Evolutionary conservation across 306 rosid genomes (phyloP).

Genomic region (Vicia villosa): DNA sequence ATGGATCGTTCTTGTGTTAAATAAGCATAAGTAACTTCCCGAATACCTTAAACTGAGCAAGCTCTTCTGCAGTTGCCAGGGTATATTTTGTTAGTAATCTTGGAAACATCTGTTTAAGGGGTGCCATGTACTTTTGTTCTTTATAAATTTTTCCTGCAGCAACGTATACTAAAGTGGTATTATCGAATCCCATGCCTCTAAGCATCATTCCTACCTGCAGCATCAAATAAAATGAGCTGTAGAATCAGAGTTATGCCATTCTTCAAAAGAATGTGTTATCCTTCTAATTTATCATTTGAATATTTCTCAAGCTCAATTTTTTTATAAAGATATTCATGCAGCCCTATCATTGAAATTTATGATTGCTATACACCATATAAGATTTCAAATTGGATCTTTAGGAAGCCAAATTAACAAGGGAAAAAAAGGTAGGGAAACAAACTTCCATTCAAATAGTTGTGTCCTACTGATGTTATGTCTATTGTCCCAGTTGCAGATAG

Average conservation of each 20-base stretch:
- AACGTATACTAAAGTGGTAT: conserved; percentile 78
- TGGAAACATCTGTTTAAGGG: conserved; percentile 95
- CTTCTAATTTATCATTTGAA: conserved; percentile 8
- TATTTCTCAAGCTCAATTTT: background rate
- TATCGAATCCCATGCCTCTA: conserved; percentile 96
- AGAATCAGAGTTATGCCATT: conserved; percentile 24
- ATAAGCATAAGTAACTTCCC: conserved; percentile 28
- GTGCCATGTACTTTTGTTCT: conserved; percentile 85
- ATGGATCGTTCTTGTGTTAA: conserved; percentile 17
- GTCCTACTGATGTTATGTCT: background rate
- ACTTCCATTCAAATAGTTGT: background rate
- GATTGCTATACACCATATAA: background rate
- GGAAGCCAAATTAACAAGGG: conserved; percentile 15
- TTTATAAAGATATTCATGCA: background rate
- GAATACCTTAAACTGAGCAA: conserved; percentile 78
- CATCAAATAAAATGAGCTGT: conserved; percentile 27
- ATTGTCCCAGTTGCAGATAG: conserved; percentile 7
- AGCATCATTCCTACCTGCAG: conserved; percentile 97
- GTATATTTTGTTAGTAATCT: conserved; percentile 83
- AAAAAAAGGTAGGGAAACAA: background rate
- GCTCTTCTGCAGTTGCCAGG: conserved; percentile 78
- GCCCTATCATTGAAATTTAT: conserved; percentile 20
- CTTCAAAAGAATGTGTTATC: background rate
- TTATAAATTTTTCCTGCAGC: conserved; percentile 92
- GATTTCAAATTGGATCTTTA: conserved; percentile 6